Evolutionary conservation across 257 asterid species (phyloP).

Genomic region (Ligustrum vulgare): DNA sequence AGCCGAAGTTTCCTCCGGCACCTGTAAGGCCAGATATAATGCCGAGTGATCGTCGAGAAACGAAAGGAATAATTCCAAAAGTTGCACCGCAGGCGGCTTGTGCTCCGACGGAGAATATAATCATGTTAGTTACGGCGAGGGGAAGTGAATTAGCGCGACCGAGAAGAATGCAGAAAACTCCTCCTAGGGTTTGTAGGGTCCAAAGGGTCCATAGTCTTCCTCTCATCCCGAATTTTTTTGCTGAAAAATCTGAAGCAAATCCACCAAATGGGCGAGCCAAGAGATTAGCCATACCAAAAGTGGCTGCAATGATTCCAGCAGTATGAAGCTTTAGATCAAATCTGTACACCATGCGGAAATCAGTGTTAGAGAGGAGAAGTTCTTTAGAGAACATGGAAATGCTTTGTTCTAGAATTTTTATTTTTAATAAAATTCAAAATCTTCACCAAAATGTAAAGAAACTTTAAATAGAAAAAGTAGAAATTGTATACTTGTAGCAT

Average conservation of each 20-base stretch:
- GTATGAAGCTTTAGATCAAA: constrained; percentile 55
- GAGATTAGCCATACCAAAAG: constrained; percentile 61
- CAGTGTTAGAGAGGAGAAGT: no score
- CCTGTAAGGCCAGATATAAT: constrained; percentile 51
- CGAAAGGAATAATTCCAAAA: constrained; percentile 45
- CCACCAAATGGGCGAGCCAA: constrained; percentile 58
- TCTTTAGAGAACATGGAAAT: no score
- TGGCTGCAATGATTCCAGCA: constrained; percentile 57
- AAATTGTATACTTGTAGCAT: background rate
- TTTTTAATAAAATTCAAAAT: no score
- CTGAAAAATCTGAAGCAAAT: constrained; percentile 40
- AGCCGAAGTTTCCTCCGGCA: constrained; percentile 67
- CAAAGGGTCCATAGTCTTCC: constrained; percentile 59
- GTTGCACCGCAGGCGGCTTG: constrained; percentile 67
- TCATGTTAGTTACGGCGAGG: constrained; percentile 42
- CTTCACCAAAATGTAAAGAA: no score
- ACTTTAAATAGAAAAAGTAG: no score
- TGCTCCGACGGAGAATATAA: constrained; percentile 54
- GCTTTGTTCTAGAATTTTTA: no score
- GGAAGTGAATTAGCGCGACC: constrained; percentile 46
- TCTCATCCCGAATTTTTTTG: constrained; percentile 54
- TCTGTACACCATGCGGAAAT: constrained; percentile 19
- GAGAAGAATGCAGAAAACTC: constrained; percentile 43
- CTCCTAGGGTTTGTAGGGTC: constrained; percentile 56
- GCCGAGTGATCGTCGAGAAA: constrained; percentile 55